These are phyloP conservation scores for Aureobasidium uvarum DNA, from an alignment of 2,329 filamentous ascomycete species.

Conservation along the genomic window DNA sequence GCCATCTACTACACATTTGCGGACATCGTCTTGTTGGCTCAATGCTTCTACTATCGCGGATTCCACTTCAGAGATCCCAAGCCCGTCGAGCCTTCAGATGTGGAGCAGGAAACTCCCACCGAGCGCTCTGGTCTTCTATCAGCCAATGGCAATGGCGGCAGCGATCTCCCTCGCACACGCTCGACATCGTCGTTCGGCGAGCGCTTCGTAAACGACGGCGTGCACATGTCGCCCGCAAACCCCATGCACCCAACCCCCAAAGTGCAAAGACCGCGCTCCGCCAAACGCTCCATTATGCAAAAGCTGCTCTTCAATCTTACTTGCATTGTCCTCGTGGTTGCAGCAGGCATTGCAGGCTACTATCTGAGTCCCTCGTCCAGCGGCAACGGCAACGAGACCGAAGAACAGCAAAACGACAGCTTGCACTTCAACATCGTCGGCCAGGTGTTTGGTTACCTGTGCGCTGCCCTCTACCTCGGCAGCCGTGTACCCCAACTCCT, in stretches of 20 bases:
- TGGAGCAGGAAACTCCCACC: slow-evolving; percentile 33
- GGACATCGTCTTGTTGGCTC: slow-evolving; percentile 79
- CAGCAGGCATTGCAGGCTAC: slow-evolving; percentile 83
- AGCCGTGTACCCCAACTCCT: slow-evolving; percentile 87
- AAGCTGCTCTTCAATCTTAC: slow-evolving; percentile 69
- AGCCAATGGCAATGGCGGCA: slow-evolving; percentile 34
- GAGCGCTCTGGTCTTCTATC: slow-evolving; percentile 42
- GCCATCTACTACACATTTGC: slow-evolving; percentile 91
- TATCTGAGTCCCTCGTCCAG: slow-evolving; percentile 60
- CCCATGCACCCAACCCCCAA: slow-evolving; percentile 64
- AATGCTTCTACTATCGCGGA: slow-evolving; percentile 95
- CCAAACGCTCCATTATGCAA: slow-evolving; percentile 46
- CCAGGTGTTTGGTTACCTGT: slow-evolving; percentile 91
- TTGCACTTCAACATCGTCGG: slow-evolving; percentile 73
- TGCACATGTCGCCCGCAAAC: slow-evolving; percentile 76
- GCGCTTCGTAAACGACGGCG: slow-evolving; percentile 57
- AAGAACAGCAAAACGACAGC: slow-evolving; percentile 46
- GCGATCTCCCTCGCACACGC: slow-evolving; percentile 32
- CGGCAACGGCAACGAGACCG: slow-evolving; percentile 30
- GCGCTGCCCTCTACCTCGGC: slow-evolving; percentile 83
- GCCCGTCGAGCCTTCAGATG: slow-evolving; percentile 32
- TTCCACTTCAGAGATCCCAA: slow-evolving; percentile 78
- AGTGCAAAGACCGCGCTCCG: slow-evolving; percentile 37
- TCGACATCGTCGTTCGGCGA: slow-evolving; percentile 46
- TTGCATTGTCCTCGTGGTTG: slow-evolving; percentile 76